Evolutionary conservation across 2,329 filamentous ascomycete genomes (phyloP).

Genomic region (Fusarium illudens): DNA sequence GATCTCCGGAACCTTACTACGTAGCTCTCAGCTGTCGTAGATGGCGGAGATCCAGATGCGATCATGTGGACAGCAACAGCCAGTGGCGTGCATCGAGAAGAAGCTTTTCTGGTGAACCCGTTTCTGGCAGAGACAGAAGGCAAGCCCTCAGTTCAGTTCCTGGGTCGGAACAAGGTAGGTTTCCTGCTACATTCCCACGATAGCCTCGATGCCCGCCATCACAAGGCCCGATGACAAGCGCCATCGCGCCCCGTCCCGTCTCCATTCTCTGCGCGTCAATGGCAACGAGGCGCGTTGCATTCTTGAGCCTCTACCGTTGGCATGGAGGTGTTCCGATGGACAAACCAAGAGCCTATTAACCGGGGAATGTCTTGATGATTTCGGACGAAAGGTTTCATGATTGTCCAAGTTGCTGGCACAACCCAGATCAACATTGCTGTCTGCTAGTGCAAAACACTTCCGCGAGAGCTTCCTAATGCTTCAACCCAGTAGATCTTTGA

Average conservation of each 20-base stretch:
- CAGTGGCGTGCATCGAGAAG: neutral
- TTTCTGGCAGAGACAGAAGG: neutral
- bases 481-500: neutral
- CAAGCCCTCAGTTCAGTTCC: neutral
- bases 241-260: neutral
- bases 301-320: slow-evolving; percentile 9
- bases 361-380: neutral
- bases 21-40: neutral
- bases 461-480: neutral
- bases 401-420: neutral
- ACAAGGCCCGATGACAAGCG: neutral
- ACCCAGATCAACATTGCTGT: neutral
- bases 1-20: slow-evolving; percentile 15
- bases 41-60: neutral
- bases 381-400: neutral
- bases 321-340: slow-evolving; percentile 1
- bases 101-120: neutral
- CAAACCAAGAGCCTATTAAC: neutral
- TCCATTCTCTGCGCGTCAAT: neutral
- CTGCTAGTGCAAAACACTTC: neutral
- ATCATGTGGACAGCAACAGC: neutral
- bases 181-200: slow-evolving; percentile 17
- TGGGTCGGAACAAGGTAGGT: neutral
- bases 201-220: neutral
- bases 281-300: slow-evolving; percentile 5